Percentiles rank a stretch among this genome's conserved stretches.
These are phyloP conservation scores for Plasmodium fragile DNA, from an alignment of 169 alveolate species.

Conservation along the genomic window DNA sequence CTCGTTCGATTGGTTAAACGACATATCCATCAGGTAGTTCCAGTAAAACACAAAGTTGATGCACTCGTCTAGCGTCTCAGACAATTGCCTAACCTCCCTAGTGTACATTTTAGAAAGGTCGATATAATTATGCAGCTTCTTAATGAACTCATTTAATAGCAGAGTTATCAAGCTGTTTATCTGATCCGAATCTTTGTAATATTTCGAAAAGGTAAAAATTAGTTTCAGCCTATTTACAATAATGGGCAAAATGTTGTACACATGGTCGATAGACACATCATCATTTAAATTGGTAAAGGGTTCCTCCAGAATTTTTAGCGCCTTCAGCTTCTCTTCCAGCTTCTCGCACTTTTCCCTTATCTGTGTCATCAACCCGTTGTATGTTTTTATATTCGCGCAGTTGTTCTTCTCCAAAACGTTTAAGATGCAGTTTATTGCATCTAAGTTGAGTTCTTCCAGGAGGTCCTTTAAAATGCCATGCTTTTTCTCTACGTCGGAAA, in stretches of 20 bases:
- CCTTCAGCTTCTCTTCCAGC: conserved; percentile 65
- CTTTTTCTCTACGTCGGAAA: conserved; percentile 56
- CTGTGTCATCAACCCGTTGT: conserved; percentile 5
- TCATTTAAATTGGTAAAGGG: conserved; percentile 58
- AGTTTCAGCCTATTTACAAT: conserved; percentile 66
- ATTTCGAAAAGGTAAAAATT: conserved; percentile 61
- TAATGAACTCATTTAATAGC: conserved; percentile 58
- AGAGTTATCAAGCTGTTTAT: conserved; percentile 60
- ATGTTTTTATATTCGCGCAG: conserved; percentile 53
- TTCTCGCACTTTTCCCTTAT: conserved; percentile 53
- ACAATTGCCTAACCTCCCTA: conserved; percentile 53
- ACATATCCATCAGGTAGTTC: conserved; percentile 45
- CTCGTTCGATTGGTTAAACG: conserved; percentile 17
- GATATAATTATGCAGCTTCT: conserved; percentile 44
- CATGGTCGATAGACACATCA: conserved; percentile 28
- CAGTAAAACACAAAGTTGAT: conserved; percentile 68
- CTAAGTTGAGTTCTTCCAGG: conserved; percentile 53
- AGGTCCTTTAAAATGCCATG: conserved; percentile 59
- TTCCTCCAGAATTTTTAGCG: conserved; percentile 55
- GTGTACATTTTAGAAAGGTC: conserved; percentile 70
- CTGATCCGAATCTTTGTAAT: conserved; percentile 60
- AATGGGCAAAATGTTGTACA: conserved; percentile 52
- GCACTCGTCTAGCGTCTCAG: conserved; percentile 53
- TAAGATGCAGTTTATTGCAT: conserved; percentile 16
- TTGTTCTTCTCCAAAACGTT: conserved; percentile 36